Evolutionary conservation across 192 early-diverging fungal species (phyloP), one percentile per base, ranked within the genome.

Genomic region (Coemansia interrupta): DNA sequence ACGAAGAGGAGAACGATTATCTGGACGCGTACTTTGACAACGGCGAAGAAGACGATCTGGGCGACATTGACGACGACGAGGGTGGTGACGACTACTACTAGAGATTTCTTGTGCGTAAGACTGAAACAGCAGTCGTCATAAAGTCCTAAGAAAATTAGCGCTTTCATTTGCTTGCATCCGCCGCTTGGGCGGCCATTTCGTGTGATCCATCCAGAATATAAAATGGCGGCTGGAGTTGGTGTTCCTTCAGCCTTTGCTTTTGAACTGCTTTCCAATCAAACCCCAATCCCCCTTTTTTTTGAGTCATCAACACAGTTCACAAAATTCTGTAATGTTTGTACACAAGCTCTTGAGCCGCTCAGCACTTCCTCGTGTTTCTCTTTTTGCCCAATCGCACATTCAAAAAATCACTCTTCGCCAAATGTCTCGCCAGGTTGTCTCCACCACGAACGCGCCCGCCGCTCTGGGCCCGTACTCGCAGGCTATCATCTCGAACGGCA

Each of bases 391-490:
- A 49, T 43, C 51, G 19, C 14, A 22, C 12, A 38, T 39, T 24
- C 22, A 42, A 22, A 50, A 49, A 36, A 36, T 36, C 15, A 23
- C 26, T 62, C 54, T 68, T 54, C 67, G 66, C 45, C 56, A 51
- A 22, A 70, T 64, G 66, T 68, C 69, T 42, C 66, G 68, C 63
- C 68, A 83, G 57, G 67, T 80, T 52, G 61, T 84, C 17, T 68
- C 82, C 32, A 89, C 87, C 57, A 50, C 59, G 30, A 73, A 82
- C 17, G 90, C 87, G 29, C 88, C 90, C 36, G 80, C 77, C 7
- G 88, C 90, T 24, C 80, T 91, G 49, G 90, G 90, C 12, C 90
- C 87, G 24, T 91, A 91, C 75, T 87, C 86, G 73, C 84, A 84
- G 66, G 95, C 89, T 20, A 85, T 97, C 57, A 80, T 89, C 19